phyloP scores from a whole-genome alignment of 768 basidiomycete genomes.

The Xanthoconium stramineum region DNA sequence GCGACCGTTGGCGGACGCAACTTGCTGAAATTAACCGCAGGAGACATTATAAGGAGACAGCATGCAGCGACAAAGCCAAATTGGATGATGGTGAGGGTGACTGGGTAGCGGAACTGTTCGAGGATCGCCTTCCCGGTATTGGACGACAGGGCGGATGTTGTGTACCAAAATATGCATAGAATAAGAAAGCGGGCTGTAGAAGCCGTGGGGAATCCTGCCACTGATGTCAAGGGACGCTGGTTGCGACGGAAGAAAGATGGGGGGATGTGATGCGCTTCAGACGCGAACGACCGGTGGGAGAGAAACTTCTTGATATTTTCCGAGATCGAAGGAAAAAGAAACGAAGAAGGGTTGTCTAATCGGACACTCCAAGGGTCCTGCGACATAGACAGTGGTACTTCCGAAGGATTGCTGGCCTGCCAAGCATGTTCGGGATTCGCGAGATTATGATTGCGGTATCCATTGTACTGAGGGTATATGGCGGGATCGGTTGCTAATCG shows the following conservation, averaged over 20 bases:
- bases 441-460: conserved; percentile 16
- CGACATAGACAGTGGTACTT: conserved; percentile 7
- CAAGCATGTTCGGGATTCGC: conserved; percentile 16
- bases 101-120: conserved; percentile 87
- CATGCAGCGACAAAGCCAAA: conserved; percentile 92
- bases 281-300: conserved; percentile 12
- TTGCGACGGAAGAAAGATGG: conserved; percentile 28
- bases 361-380: conserved; percentile 7
- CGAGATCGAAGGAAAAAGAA: conserved; percentile 9
- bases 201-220: conserved; percentile 13
- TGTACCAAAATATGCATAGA: conserved; percentile 91
- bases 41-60: conserved; percentile 82
- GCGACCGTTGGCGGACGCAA: conserved; percentile 67
- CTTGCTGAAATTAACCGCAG: conserved; percentile 60
- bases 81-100: conserved; percentile 96
- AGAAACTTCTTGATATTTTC: conserved; percentile 18
- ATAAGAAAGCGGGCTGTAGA: conserved; percentile 60
- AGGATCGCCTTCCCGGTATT: conserved; percentile 97
- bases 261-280: conserved; percentile 15
- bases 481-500: conserved; percentile 1
- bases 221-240: conserved; percentile 15
- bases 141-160: conserved; percentile 87
- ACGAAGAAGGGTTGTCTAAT: conserved; percentile 3
- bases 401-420: conserved; percentile 22
- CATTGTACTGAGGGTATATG: conserved; percentile 19